Conservation (phyloP, 139 green algal genomes). For the Chlorella sp. region DNA sequence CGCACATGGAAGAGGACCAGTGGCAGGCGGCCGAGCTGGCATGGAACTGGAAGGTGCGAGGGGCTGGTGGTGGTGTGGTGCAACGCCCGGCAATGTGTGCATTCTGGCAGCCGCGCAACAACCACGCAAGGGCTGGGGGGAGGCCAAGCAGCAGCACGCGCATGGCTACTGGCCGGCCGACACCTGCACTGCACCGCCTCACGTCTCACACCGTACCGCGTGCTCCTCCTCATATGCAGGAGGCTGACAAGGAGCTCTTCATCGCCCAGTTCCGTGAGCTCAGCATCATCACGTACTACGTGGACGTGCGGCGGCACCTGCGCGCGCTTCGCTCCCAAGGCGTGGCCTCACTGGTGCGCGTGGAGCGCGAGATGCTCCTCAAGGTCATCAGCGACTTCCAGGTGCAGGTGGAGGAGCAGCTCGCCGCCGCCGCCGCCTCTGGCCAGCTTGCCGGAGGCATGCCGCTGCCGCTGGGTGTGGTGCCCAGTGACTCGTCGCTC, state of each 20-base stretch:
- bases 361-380: conserved; percentile 49
- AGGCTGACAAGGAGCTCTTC: conserved; percentile 24
- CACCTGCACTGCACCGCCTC: no score
- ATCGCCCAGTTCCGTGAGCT: conserved; percentile 37
- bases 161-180: no score
- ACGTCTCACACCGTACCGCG: no score
- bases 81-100: not conserved
- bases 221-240: no score
- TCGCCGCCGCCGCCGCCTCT: not conserved
- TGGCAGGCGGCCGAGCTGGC: conserved; percentile 13
- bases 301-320: conserved; percentile 37
- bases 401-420: conserved; percentile 21
- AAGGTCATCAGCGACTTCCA: conserved; percentile 37
- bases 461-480: not conserved
- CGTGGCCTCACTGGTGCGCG: conserved; percentile 23
- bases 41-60: conserved; percentile 23
- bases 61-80: no score
- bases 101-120: not conserved
- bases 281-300: conserved; percentile 39
- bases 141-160: no score
- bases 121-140: no score
- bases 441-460: no score
- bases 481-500: not conserved
- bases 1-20: conserved; percentile 3
- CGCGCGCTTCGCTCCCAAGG: conserved; percentile 25